Evolutionary conservation across 148 eudicot genomes (phyloP), one percentile per base, ranked within the genome.

Genomic region (Persicaria maculosa): DNA sequence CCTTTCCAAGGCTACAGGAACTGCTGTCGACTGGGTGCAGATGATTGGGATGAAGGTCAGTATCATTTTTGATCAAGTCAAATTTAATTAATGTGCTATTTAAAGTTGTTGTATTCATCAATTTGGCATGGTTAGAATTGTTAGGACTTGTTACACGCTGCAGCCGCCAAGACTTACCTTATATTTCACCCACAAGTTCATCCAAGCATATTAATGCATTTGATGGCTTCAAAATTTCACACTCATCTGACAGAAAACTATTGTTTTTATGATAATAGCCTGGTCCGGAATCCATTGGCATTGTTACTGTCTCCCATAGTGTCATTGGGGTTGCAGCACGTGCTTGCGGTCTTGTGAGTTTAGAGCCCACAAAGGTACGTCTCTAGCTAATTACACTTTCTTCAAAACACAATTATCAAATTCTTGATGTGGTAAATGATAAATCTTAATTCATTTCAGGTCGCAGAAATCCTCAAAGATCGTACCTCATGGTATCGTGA

Each of bases 261-360:
- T 31, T 31, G 36, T 31, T 31, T 31, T 31, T 2, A 31, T 31
- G 36, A 31, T 31, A 31, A 31, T 31, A 52, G 98, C 98, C 98
- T 94, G 98, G 98, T 94, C 98, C 98, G 93, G 98, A 90, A 82
- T 90, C 91, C 78, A 97, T 91, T 86, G 98, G 98, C 83, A 91
- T 94, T 81, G 91, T 94, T 84, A 93, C 98, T 83, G 90, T 94
- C 85, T 91, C 98, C 78, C 91, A 87, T 70, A 84, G 87, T 76
- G 82, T 91, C 78, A 84, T 77, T 79, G 97, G 97, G 80, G 97
- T 94, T 88, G 98, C 98, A 81, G 98, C 98, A 80, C 87, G 98
- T 83, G 98, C 97, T 53, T 94, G 98, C 52, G 97, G 98, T 86
- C 88, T 94, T 74, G 97, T 94, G 69, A 86, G 92, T 84, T 88